Evolutionary conservation across 768 basidiomycete genomes (phyloP), one percentile per base, ranked within the genome.

Genomic region (Pleurotus eryngii): DNA sequence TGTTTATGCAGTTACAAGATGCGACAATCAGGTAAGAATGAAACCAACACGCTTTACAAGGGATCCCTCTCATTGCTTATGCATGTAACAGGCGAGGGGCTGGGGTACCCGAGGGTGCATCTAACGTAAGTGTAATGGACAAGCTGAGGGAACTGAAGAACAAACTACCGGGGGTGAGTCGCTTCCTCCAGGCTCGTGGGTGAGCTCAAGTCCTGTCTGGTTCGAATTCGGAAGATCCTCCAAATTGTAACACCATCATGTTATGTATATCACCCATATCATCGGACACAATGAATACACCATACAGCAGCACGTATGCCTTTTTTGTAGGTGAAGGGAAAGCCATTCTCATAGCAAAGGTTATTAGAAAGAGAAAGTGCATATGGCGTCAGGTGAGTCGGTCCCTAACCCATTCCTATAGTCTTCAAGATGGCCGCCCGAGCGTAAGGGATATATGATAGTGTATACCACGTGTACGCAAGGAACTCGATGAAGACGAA

Each of bases 361-460:
- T 59, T 48, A 55, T 35, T 35, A 35, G 30, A 35, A 2, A 35
- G 30, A 35, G 30, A 35, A 35, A 35, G 30, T 35, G 11, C 30
- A 35, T 35, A 35, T 35, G 30, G 9, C n/a, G 3, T 18, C 49
- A 51, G n/a, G 30, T 35, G 46, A 30, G 49, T 24, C 24, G 37
- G 46, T 45, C 35, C 51, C 68, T 65, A 76, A 55, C 73, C 73
- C 58, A 81, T 64, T 11, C 81, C 87, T 57, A 92, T 76, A 30
- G 83, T 68, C 68, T 84, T 91, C 58, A 82, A 75, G 43, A 91
- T 82, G 11, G 86, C 87, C 1, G 84, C 68, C 55, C 94, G 82
- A 2, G 95, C 95, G 64, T 95, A 96, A 2, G 95, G 95, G 63
- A 98, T 92, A 74, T 95, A 97, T 5, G 87, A 89, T 27, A 90